A percentile compares a stretch with the other conserved stretches of the same genome.
phyloP scores from a whole-genome alignment of 1,139 yeast genomes.

The Suhomyces maxii region DNA sequence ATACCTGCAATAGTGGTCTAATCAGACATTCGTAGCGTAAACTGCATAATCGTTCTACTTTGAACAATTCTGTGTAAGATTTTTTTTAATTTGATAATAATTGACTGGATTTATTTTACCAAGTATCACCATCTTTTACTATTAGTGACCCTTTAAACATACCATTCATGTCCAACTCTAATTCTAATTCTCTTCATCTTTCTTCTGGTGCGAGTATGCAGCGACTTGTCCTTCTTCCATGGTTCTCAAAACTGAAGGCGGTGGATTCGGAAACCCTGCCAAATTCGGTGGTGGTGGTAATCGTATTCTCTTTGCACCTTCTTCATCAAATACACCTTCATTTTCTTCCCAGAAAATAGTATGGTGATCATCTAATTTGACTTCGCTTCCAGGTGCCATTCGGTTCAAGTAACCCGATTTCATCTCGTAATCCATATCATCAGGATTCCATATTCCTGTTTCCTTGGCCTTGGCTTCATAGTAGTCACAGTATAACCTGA shows the following conservation, averaged over 20 bases:
- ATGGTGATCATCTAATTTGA: neutral
- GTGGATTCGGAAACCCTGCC: conserved; percentile 42
- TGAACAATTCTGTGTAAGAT: too few species aligned
- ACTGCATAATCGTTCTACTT: too few species aligned
- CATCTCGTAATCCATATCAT: conserved; percentile 42
- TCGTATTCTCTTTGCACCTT: conserved; percentile 14
- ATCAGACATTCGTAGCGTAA: too few species aligned
- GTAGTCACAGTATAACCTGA: conserved; percentile 72
- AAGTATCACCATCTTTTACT: too few species aligned
- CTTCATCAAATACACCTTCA: conserved; percentile 13
- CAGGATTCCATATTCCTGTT: conserved; percentile 45
- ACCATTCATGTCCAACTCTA: neutral
- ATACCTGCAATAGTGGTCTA: too few species aligned
- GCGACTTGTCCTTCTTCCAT: conserved; percentile 15
- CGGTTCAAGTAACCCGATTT: conserved; percentile 37
- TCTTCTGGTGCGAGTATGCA: conserved; percentile 6
- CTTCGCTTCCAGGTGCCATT: conserved; percentile 45
- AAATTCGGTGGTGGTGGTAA: conserved; percentile 47
- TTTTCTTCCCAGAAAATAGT: conserved; percentile 4
- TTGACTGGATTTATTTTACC: too few species aligned
- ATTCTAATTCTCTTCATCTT: conserved; percentile 4
- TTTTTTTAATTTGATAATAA: too few species aligned
- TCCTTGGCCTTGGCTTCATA: conserved; percentile 60
- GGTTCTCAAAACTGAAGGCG: conserved; percentile 28
- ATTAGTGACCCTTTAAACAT: neutral